These are phyloP conservation scores for Thamnidium elegans DNA, from an alignment of 192 early-diverging fungal species.

Conservation along the genomic window DNA sequence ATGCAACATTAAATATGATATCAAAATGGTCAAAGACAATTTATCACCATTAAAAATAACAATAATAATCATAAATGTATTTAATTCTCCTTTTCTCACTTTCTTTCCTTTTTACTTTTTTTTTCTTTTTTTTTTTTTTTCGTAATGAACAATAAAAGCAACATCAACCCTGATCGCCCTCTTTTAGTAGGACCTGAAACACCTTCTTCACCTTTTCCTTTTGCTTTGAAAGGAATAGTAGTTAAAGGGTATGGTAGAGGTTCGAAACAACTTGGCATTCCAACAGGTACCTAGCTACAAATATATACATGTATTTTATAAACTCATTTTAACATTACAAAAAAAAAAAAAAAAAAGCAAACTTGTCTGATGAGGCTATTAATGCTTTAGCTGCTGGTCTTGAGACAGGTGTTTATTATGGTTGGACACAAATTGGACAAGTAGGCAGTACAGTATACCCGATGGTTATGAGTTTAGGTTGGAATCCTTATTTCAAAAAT, in stretches of 20 bases:
- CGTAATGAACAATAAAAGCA: not conserved
- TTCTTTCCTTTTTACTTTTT: not conserved
- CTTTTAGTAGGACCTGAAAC: constrained; percentile 59
- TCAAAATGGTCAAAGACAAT: constrained; percentile 4
- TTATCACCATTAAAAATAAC: constrained; percentile 5
- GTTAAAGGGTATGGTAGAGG: constrained; percentile 93
- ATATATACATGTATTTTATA: not conserved
- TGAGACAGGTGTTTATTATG: constrained; percentile 91
- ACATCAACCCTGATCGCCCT: constrained; percentile 46
- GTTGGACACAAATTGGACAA: constrained; percentile 81
- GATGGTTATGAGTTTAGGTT: constrained; percentile 99
- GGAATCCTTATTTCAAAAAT: constrained; percentile 99
- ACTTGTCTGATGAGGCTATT: constrained; percentile 79
- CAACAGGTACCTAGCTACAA: constrained; percentile 67
- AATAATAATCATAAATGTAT: not conserved
- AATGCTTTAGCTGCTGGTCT: constrained; percentile 58
- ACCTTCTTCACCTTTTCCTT: constrained; percentile 71
- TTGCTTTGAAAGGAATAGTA: constrained; percentile 76
- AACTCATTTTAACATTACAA: constrained; percentile 25
- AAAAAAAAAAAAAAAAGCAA: constrained; percentile 49
- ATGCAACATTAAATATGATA: constrained; percentile 6
- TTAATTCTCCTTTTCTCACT: not conserved
- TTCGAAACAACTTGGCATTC: constrained; percentile 94
- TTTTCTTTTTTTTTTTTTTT: not conserved
- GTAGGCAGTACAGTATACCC: constrained; percentile 59